These are phyloP conservation scores for Lachancea cidri DNA, from an alignment of 805 yeast species.

Conservation along the genomic window DNA sequence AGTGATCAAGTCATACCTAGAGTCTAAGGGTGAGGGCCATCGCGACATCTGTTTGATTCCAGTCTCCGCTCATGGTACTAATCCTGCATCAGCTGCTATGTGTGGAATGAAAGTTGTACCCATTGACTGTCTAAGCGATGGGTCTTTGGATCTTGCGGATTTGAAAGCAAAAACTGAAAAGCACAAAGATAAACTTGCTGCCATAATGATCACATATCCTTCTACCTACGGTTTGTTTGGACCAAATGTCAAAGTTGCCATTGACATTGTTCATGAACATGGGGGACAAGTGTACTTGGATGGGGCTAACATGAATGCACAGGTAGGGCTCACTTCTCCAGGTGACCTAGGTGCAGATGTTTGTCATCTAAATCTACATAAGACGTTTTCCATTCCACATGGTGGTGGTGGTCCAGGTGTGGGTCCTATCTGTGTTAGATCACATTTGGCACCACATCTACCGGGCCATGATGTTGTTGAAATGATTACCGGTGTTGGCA, in stretches of 20 bases:
- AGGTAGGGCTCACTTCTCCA: conserved; percentile 94
- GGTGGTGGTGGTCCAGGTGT: conserved; percentile 99
- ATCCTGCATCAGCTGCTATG: conserved; percentile 98
- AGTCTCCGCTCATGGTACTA: conserved; percentile 96
- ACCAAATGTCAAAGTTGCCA: conserved; percentile 81
- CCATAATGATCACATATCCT: conserved; percentile 95
- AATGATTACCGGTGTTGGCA: conserved; percentile 41
- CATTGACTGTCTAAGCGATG: conserved; percentile 78
- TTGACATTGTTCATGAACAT: conserved; percentile 72
- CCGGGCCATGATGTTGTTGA: conserved; percentile 68
- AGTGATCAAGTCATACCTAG: conserved; percentile 73
- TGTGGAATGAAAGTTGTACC: conserved; percentile 91
- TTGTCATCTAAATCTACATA: conserved; percentile 93
- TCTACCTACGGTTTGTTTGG: conserved; percentile 96
- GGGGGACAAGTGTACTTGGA: conserved; percentile 98
- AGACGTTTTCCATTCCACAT: conserved; percentile 95
- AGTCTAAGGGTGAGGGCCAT: conserved; percentile 60
- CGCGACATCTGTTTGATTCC: conserved; percentile 92
- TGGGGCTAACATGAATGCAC: conserved; percentile 99
- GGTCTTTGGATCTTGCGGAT: conserved; percentile 80
- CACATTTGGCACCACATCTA: conserved; percentile 72
- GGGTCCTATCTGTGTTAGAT: conserved; percentile 92
- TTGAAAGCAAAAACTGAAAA: conserved; percentile 65
- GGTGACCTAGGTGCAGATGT: conserved; percentile 98
- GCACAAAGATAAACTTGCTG: conserved; percentile 69